These are phyloP conservation scores for Acephala macrosclerotiorum DNA, from an alignment of 2,329 filamentous ascomycete species.

Conservation along the genomic window DNA sequence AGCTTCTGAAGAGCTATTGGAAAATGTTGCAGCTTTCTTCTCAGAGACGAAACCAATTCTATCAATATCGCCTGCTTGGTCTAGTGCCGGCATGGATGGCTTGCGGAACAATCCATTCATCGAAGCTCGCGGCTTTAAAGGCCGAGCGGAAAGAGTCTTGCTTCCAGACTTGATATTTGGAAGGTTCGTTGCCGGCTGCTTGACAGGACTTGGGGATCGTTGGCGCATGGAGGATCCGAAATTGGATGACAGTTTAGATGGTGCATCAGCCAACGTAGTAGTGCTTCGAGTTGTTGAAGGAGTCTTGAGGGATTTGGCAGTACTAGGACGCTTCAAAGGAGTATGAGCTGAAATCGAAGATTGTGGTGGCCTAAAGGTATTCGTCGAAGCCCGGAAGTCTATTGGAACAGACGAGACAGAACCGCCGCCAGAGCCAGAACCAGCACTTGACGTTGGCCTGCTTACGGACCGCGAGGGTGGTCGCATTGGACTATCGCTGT, in stretches of 20 bases:
- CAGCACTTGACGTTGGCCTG: constrained; percentile 63
- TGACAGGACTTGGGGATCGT: constrained; percentile 46
- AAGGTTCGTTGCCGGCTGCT: constrained; percentile 37
- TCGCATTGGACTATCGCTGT: constrained; percentile 61
- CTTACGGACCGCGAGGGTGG: constrained; percentile 58
- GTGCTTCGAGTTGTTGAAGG: constrained; percentile 41
- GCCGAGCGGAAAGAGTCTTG: constrained; percentile 55
- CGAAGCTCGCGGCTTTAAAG: constrained; percentile 60
- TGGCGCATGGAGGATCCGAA: constrained; percentile 15
- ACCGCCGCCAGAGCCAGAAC: constrained; percentile 50
- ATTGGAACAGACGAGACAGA: constrained; percentile 46
- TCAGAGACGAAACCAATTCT: constrained; percentile 36
- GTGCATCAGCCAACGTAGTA: constrained; percentile 22
- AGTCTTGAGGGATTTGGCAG: constrained; percentile 47
- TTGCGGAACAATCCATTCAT: constrained; percentile 63
- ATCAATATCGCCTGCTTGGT: constrained; percentile 39
- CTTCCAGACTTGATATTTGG: constrained; percentile 48
- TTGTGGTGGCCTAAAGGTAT: constrained; percentile 52
- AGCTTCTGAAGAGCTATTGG: constrained; percentile 39
- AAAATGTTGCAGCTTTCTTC: constrained; percentile 38
- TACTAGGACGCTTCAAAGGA: constrained; percentile 48
- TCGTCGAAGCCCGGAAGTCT: constrained; percentile 54
- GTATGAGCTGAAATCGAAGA: constrained; percentile 52
- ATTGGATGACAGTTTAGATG: constrained; percentile 17
- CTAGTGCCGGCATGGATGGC: constrained; percentile 55